Conservation (phyloP, 2,329 filamentous ascomycete species). For the Achaetomium macrosporum region DNA sequence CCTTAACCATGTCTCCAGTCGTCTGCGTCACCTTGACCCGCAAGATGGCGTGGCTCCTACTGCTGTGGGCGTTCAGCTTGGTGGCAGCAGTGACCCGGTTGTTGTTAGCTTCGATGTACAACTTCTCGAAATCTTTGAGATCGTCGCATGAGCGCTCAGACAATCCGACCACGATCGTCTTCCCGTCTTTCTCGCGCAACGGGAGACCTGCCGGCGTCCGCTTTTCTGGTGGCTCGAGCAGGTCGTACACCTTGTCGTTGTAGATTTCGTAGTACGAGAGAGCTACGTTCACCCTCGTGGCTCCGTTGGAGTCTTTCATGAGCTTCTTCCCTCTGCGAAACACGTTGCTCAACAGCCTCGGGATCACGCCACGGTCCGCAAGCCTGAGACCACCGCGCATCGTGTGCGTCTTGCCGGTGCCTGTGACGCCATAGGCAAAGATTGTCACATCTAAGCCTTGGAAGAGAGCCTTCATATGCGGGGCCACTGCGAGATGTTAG, state of each 20-base stretch:
- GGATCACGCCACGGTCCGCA: constrained; percentile 81
- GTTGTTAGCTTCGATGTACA: constrained; percentile 89
- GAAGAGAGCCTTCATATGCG: constrained; percentile 87
- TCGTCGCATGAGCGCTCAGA: constrained; percentile 77
- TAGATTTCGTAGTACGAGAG: constrained; percentile 97
- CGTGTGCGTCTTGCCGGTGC: constrained; percentile 91
- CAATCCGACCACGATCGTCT: constrained; percentile 79
- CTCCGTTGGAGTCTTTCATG: constrained; percentile 66
- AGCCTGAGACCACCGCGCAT: constrained; percentile 89
- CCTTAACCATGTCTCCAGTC: constrained; percentile 58
- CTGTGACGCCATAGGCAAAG: constrained; percentile 90
- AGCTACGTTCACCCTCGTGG: constrained; percentile 65
- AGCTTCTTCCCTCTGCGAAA: constrained; percentile 83
- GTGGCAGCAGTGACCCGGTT: constrained; percentile 86
- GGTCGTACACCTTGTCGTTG: constrained; percentile 89
- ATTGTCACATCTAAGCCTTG: constrained; percentile 82
- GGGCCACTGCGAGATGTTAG: constrained; percentile 57
- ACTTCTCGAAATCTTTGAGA: constrained; percentile 80
- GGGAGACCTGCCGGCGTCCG: constrained; percentile 74
- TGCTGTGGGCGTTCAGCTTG: constrained; percentile 88
- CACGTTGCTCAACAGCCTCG: constrained; percentile 74
- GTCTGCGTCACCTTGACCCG: constrained; percentile 82
- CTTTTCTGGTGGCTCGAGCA: constrained; percentile 84
- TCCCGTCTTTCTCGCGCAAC: constrained; percentile 78
- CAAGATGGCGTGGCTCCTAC: constrained; percentile 82